Evolutionary conservation across 441 rosid genomes (phyloP), one percentile per base, ranked within the genome.

Genomic region (Corymbia citriodora): DNA sequence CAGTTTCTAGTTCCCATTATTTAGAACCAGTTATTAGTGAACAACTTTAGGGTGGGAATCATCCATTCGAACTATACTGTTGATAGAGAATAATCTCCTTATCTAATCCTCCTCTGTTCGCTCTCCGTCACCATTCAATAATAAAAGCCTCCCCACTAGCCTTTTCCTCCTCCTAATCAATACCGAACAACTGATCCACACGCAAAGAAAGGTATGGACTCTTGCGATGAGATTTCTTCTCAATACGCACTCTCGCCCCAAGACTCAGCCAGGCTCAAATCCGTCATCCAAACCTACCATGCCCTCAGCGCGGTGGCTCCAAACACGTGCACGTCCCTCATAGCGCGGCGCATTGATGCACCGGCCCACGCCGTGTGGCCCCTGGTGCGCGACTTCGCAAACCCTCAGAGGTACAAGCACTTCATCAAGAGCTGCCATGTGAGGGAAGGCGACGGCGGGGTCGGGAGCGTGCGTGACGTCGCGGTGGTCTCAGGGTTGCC

Each of bases 331-430:
- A 55, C 54, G 52, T 89, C 90, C 74, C 88, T 82, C 31, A 29
- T 85, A 31, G 31, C 33, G 8, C 83, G 36, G 29, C 63, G 25
- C 7, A 50, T 89, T n/a, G 48, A 49, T 1, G 82, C 90, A 14
- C 61, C 88, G 31, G 55, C 31, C 7, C 11, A 45, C 2, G 53
- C 25, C 15, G 90, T 89, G 19, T 89, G 90, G 90, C 88, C 90
- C 57, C n/a, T 85, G 79, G 82, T 89, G 25, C 82, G 89, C 5
- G 91, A 93, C 82, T 93, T 94, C 87, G 92, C 79, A 0, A 91
- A 89, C 88, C 95, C 94, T 27, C 88, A 89, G 70, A 89, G 31
- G 52, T 94, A 93, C 95, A 94, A 94, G 89, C 93, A 93, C 91
- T 94, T 94, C 90, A 91, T 94, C 91, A 93, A 89, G 59, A 91